A percentile compares a stretch with the other conserved stretches of the same genome.
phyloP scores from a whole-genome alignment of 352 stramenopile genomes.

The Phytopythium kandeliae region DNA sequence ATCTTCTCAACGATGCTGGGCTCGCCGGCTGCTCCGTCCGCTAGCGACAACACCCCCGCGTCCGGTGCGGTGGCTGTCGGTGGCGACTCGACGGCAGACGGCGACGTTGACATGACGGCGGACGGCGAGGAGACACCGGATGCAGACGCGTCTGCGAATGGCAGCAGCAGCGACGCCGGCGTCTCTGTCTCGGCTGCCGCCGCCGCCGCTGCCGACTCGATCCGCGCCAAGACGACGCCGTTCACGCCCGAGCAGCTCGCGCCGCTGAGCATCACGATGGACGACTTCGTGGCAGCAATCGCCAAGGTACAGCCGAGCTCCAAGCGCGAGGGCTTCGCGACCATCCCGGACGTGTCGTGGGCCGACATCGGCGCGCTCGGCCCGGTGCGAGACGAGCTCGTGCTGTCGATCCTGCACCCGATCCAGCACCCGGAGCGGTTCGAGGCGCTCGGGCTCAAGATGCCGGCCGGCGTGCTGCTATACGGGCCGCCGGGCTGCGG shows the following conservation, averaged over 20 bases:
- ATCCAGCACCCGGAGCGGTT: slow-evolving; percentile 97
- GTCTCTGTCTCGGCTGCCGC: too few relatives aligned
- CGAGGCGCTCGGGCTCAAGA: slow-evolving; percentile 91
- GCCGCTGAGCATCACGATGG: slow-evolving; percentile 94
- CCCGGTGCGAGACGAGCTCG: slow-evolving; percentile 94
- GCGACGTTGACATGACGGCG: slow-evolving; percentile 4
- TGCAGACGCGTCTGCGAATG: not conserved
- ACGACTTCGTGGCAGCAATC: slow-evolving; percentile 95
- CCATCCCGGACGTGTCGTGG: slow-evolving; percentile 98
- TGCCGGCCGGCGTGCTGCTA: slow-evolving; percentile 96
- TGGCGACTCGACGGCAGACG: slow-evolving; percentile 3
- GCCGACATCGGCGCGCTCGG: slow-evolving; percentile 94
- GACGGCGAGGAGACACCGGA: not conserved
- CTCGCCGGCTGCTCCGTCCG: slow-evolving; percentile 4
- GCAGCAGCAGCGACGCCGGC: slow-evolving; percentile 1
- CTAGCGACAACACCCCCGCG: slow-evolving; percentile 3
- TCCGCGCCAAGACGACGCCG: slow-evolving; percentile 61
- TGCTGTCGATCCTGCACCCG: slow-evolving; percentile 95
- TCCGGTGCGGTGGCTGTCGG: slow-evolving; percentile 1
- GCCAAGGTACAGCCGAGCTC: slow-evolving; percentile 97
- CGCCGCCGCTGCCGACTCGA: slow-evolving; percentile 45
- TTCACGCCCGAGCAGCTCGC: slow-evolving; percentile 89
- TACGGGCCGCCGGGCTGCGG: slow-evolving; percentile 98
- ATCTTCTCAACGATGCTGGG: slow-evolving; percentile 91
- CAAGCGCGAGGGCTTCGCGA: slow-evolving; percentile 98